Conservation (phyloP, 768 basidiomycete genomes). For the Boletus bicolor region DNA sequence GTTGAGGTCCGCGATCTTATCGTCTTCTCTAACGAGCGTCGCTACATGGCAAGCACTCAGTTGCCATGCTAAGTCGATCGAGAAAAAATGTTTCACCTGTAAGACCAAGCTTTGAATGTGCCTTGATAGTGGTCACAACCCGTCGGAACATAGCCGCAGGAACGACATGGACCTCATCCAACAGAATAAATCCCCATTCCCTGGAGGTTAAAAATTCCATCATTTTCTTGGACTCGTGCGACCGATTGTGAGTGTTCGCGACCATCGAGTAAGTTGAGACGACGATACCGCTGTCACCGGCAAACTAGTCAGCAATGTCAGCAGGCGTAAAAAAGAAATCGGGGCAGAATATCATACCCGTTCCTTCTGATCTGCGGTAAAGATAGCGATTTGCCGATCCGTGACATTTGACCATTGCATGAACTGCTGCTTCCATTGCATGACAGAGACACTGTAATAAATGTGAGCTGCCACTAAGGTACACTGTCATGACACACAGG, state of each 20-base stretch:
- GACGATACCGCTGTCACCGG: slow-evolving; percentile 95
- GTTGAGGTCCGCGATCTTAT: slow-evolving; percentile 97
- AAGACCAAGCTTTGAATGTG: slow-evolving; percentile 95
- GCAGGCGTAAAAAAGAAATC: not conserved
- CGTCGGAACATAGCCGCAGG: slow-evolving; percentile 98
- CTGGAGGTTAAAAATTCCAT: slow-evolving; percentile 99
- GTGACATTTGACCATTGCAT: slow-evolving; percentile 99
- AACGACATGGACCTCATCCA: slow-evolving; percentile 99
- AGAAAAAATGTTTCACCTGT: slow-evolving; percentile 58
- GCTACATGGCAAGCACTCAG: slow-evolving; percentile 45
- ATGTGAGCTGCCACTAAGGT: slow-evolving; percentile 8
- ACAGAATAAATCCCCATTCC: slow-evolving; percentile 97
- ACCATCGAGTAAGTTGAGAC: slow-evolving; percentile 99
- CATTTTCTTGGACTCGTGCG: slow-evolving; percentile 99
- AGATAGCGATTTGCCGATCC: slow-evolving; percentile 93
- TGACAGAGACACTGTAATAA: slow-evolving; percentile 72
- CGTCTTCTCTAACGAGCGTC: slow-evolving; percentile 97
- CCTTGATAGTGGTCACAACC: slow-evolving; percentile 97
- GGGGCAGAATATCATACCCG: slow-evolving; percentile 50
- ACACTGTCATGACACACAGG: not conserved
- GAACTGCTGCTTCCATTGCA: slow-evolving; percentile 99
- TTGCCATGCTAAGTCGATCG: not conserved
- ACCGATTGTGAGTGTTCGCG: slow-evolving; percentile 95
- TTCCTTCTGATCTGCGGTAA: slow-evolving; percentile 97
- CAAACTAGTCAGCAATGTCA: slow-evolving; percentile 58